Evolutionary conservation across 192 early-diverging fungal genomes (phyloP), one percentile per base, ranked within the genome.

Genomic region (Rhizoclosmatium globosum): DNA sequence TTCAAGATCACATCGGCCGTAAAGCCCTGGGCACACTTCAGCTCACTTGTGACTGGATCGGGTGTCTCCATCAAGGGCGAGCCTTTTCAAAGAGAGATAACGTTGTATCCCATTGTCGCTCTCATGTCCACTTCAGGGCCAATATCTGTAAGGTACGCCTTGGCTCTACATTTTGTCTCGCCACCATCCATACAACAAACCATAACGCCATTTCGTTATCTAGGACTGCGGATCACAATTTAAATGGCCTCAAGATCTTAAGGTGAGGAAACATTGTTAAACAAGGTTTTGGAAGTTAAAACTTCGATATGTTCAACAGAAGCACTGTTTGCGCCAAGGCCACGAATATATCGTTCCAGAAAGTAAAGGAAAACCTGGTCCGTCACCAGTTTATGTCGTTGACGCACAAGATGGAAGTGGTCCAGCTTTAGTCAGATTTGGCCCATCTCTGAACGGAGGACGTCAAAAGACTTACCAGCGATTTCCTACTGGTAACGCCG

Each of bases 1-100:
- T 31, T 31, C 31, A 31, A 70, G 93, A 94, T 68, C 97, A 98
- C 78, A 91, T 98, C 38, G 97, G 95, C 2, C 86, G 97, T 66
- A 98, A 97, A 42, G 21, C 7, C 11, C 21, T 41, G 6, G 62
- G 41, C 6, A 53, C 6, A 13, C 50, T 98, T 50, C 95, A 94
- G 64, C 88, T 98, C 61, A 89, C 85, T 62, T 98, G 97, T 84
- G 86, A 41, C 58, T 74, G 73, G 73, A 41, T 60, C 15, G 73
- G 73, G 44, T 74, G 73, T 45, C 17, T n/a, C 4, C 74, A 66
- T 2, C 42, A 17, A 4, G 61, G 48, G 4, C 19, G 74, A 43
- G 42, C 64, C 1, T 66, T 76, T 53, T 48, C 74, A 23, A 76
- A 71, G 50, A 6, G 69, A 13, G 69, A 76, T 23, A 38, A 76